Base-by-base conservation (phyloP, 257 asterid genomes). In the Mitragyna speciosa region DNA sequence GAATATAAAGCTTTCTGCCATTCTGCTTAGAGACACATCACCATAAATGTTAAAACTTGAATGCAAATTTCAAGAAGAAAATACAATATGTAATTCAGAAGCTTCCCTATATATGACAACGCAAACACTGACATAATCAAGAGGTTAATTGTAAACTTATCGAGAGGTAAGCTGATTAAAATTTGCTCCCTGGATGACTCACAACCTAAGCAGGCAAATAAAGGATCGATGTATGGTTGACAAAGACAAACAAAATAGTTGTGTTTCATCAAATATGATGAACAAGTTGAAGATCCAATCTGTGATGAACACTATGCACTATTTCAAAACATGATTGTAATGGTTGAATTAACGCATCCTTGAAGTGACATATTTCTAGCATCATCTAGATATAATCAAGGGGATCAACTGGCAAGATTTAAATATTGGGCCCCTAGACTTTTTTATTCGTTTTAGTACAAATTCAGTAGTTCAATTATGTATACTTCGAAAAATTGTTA, bases 1-100 rank as follows among this genome's bases (percentile, higher is more conserved):
- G 98, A 84, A 82, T 92, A 96, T 76, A 96, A 85, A 30, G 99
- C 99, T 88, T 96, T 96, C 89, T 96, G 98, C 99, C 99, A 96
- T 87, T 94, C 99, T 96, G 93, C 79, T 72, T 70, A 83, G 78
- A 85, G 64, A 31, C 77, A 72, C 41, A 75, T 59, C 36, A 56
- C 61, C 41, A 47, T 73, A 71, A 51, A 64, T 80, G 80, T 77
- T 73, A 83, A 63, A 41, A 58, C 56, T 70, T 79, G 41, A 84
- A 71, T 28, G 63, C n/a, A n/a, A n/a, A n/a, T n/a, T n/a, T n/a
- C n/a, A n/a, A 80, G 59, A 72, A 41, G 65, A 70, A 22, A 6
- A 39, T 66, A 52, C 30, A 41, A 78, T 61, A 59, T 61, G 52
- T 73, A 36, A 39, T 69, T 12, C 73, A 39, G 52, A 69, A 19